phyloP scores from a whole-genome alignment of 306 rosid genomes.

The Vigna unguiculata region DNA sequence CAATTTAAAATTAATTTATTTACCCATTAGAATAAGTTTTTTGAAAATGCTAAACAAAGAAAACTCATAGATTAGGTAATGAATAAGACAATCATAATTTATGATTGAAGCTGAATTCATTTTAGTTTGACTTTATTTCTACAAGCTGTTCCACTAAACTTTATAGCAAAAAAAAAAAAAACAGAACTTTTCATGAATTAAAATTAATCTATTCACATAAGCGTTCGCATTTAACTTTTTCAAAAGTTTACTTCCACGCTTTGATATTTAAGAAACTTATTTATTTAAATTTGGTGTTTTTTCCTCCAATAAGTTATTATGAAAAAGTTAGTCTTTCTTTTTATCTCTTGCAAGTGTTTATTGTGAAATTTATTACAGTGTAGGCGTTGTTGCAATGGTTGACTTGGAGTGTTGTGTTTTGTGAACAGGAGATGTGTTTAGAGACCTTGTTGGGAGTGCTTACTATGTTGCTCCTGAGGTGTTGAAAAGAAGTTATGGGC shows the following conservation, averaged over 20 bases:
- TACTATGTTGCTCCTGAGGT: constrained; percentile 98
- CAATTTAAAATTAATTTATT: too few species aligned
- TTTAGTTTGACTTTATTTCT: too few species aligned
- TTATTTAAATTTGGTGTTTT: not conserved
- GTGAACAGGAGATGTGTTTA: constrained; percentile 76
- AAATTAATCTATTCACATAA: not conserved
- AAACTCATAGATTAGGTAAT: not conserved
- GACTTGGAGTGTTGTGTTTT: constrained; percentile 18
- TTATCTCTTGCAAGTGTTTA: not conserved
- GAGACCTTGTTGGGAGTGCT: constrained; percentile 95
- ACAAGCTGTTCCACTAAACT: not conserved
- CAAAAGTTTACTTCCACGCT: not conserved
- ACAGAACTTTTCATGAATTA: not conserved
- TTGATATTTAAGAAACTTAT: not conserved
- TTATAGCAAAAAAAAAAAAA: too few species aligned
- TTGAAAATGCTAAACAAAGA: too few species aligned
- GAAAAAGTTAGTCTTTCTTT: not conserved
- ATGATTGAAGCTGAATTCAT: not conserved
- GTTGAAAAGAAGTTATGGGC: constrained; percentile 78
- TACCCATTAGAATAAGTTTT: not conserved
- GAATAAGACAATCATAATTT: not conserved
- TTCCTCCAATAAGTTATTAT: not conserved
- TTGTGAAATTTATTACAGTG: not conserved
- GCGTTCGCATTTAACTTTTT: not conserved
- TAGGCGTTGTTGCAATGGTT: not conserved